Conservation (phyloP, 2,329 filamentous ascomycete genomes). For the Beauveria bassiana region DNA sequence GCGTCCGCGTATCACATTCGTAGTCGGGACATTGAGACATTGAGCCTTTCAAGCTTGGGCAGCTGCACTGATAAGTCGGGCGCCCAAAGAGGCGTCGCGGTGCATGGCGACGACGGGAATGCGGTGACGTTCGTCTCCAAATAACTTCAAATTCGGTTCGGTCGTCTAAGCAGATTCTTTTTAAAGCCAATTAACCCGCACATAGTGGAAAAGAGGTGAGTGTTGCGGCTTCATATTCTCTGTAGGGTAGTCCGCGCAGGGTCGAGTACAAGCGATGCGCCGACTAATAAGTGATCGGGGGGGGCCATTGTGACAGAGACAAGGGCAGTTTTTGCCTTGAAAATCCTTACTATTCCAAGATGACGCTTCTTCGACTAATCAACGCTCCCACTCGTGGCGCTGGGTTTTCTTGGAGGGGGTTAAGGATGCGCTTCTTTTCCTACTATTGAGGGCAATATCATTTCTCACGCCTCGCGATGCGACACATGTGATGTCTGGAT, state of each 20-base stretch:
- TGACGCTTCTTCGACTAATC: no score
- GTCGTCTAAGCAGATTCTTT: constrained; percentile 59
- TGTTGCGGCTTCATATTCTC: constrained; percentile 50
- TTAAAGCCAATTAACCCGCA: neutral
- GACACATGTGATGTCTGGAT: neutral
- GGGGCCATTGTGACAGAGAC: neutral
- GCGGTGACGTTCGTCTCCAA: constrained; percentile 60
- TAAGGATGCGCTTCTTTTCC: no score
- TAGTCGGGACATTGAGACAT: constrained; percentile 24
- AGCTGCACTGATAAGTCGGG: constrained; percentile 51
- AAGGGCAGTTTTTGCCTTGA: neutral
- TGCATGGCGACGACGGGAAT: constrained; percentile 63
- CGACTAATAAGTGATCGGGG: constrained; percentile 46
- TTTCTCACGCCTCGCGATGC: neutral
- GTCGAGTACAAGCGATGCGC: constrained; percentile 58
- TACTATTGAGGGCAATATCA: no score
- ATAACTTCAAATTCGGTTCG: constrained; percentile 52
- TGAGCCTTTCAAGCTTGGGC: constrained; percentile 51
- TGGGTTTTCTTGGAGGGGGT: no score
- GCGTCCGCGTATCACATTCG: constrained; percentile 8
- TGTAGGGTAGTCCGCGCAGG: constrained; percentile 57
- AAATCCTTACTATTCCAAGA: no score
- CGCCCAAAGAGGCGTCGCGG: constrained; percentile 61
- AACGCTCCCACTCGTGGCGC: no score
- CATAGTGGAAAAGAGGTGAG: neutral